Conservation (phyloP, 2,329 filamentous ascomycete species). For the Talaromyces piceae region DNA sequence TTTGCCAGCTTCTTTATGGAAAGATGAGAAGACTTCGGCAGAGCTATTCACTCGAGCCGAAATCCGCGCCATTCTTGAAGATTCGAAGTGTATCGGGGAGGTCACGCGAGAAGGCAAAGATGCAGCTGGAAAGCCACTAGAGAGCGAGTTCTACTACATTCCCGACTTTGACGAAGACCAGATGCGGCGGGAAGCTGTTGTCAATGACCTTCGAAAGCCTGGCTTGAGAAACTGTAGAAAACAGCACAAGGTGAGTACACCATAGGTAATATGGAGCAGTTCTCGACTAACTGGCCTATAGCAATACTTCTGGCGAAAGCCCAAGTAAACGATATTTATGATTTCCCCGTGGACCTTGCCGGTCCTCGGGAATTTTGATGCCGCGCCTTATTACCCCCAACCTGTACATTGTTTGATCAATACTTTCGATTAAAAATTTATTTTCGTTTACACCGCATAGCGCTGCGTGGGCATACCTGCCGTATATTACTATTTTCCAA, state of each 20-base stretch:
- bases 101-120: slow-evolving; percentile 90
- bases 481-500: neutral
- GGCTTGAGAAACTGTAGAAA: slow-evolving; percentile 85
- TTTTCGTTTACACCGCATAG: slow-evolving; percentile 27
- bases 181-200: slow-evolving; percentile 71
- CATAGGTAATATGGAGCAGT: slow-evolving; percentile 17
- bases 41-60: slow-evolving; percentile 50
- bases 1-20: slow-evolving; percentile 58
- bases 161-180: slow-evolving; percentile 78
- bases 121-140: slow-evolving; percentile 82
- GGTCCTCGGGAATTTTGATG: neutral
- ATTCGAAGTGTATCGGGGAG: slow-evolving; percentile 72
- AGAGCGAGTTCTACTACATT: slow-evolving; percentile 96
- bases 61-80: slow-evolving; percentile 65
- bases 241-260: slow-evolving; percentile 77
- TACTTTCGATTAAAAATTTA: slow-evolving; percentile 4
- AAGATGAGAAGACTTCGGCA: slow-evolving; percentile 42
- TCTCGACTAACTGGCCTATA: slow-evolving; percentile 22
- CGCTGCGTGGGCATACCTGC: slow-evolving; percentile 35
- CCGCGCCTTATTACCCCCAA: neutral
- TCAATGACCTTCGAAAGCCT: slow-evolving; percentile 78
- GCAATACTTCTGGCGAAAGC: slow-evolving; percentile 68
- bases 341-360: slow-evolving; percentile 13
- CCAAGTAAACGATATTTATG: slow-evolving; percentile 35
- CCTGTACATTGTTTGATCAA: slow-evolving; percentile 11